phyloP scores from a whole-genome alignment of 805 yeast species.

The Ogataea pilisensis region DNA sequence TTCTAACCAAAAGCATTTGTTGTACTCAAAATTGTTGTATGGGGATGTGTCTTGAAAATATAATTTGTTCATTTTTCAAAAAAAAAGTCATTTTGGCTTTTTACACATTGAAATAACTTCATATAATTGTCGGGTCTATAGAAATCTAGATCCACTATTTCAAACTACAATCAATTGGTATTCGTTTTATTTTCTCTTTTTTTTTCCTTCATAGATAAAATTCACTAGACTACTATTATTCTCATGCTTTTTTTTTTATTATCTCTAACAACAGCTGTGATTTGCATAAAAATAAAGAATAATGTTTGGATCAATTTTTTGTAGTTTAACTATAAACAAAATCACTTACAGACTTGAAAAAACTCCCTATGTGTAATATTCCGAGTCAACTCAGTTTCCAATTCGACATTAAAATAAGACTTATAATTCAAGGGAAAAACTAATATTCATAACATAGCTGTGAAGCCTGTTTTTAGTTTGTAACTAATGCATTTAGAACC shows the following conservation, averaged over 20 bases:
- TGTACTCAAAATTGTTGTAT: slow-evolving; percentile 37
- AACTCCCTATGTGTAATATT: slow-evolving; percentile 49
- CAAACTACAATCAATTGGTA: too few relatives aligned
- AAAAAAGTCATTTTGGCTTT: slow-evolving; percentile 48
- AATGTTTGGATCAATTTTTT: slow-evolving; percentile 37
- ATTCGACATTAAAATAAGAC: slow-evolving; percentile 58
- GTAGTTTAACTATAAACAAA: too few relatives aligned
- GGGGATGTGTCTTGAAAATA: slow-evolving; percentile 39
- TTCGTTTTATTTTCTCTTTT: too few relatives aligned
- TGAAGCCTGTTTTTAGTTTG: slow-evolving; percentile 55
- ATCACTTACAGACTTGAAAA: slow-evolving; percentile 39
- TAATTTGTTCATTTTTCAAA: slow-evolving; percentile 61
- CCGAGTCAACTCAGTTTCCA: slow-evolving; percentile 49
- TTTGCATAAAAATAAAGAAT: slow-evolving; percentile 38
- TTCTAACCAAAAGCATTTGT: slow-evolving; percentile 50
- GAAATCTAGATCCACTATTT: slow-evolving; percentile 49
- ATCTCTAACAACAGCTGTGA: slow-evolving; percentile 6
- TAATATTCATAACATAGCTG: too few relatives aligned
- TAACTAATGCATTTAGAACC: slow-evolving; percentile 37
- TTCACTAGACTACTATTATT: too few relatives aligned
- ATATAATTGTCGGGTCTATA: slow-evolving; percentile 44
- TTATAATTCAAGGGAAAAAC: slow-evolving; percentile 44
- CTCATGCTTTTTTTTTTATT: too few relatives aligned
- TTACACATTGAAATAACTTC: slow-evolving; percentile 42
- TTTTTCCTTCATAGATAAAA: too few relatives aligned